phyloP scores from a whole-genome alignment of 31 red algal genomes.

The Odonthalia washingtoniensis region DNA sequence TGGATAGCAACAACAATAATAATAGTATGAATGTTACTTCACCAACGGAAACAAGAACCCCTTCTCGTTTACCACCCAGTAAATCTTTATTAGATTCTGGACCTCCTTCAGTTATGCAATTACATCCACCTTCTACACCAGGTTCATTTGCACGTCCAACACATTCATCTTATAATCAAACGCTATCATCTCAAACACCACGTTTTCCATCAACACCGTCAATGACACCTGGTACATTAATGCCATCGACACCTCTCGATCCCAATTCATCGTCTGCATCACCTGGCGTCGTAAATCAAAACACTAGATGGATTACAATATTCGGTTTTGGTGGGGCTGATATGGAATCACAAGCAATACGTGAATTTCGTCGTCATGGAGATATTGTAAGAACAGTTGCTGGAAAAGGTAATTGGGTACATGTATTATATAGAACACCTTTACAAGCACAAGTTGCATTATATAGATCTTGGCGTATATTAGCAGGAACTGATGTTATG shows the following conservation, averaged over 20 bases:
- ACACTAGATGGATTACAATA: constrained; percentile 62
- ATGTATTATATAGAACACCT: constrained; percentile 57
- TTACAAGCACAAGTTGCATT: constrained; percentile 66
- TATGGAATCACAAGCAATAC: constrained; percentile 64
- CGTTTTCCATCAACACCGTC: background rate
- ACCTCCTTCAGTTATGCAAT: constrained; percentile 45
- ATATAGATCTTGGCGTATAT: constrained; percentile 57
- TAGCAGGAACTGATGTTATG: constrained; percentile 66
- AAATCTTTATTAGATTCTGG: constrained; percentile 61
- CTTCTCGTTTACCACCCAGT: constrained; percentile 55
- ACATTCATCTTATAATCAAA: too few relatives aligned
- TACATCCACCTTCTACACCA: constrained; percentile 43
- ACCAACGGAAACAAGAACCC: constrained; percentile 41
- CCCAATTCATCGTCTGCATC: constrained; percentile 39
- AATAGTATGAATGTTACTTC: background rate
- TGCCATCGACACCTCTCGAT: background rate
- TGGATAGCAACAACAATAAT: background rate
- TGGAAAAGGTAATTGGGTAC: constrained; percentile 67
- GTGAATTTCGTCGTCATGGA: constrained; percentile 69
- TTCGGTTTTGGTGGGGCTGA: constrained; percentile 54
- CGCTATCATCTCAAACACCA: too few relatives aligned
- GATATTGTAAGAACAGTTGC: constrained; percentile 68
- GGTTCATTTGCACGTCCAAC: background rate
- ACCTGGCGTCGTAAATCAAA: background rate
- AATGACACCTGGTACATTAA: background rate